phyloP scores from a whole-genome alignment of 306 rosid species.

The Cucurbita ficifolia region DNA sequence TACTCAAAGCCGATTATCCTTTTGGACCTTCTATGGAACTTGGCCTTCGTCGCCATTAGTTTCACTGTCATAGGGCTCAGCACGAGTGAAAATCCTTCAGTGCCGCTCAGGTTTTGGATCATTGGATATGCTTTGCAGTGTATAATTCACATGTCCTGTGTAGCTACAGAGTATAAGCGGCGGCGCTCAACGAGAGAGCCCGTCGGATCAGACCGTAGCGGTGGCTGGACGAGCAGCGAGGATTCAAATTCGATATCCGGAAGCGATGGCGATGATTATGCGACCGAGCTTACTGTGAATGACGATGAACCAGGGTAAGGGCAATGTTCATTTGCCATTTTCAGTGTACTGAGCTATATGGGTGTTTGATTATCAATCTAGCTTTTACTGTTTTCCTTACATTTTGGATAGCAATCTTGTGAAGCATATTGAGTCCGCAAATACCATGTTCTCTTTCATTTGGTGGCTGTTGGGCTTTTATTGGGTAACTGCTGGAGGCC shows the following conservation, averaged over 20 bases:
- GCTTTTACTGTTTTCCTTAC: neutral
- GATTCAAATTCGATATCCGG: conserved; percentile 40
- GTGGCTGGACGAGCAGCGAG: conserved; percentile 20
- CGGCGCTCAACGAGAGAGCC: conserved; percentile 12
- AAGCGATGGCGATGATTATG: conserved; percentile 35
- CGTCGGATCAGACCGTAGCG: conserved; percentile 1
- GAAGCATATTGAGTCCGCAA: conserved; percentile 51
- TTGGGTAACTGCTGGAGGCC: conserved; percentile 76
- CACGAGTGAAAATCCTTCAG: conserved; percentile 39
- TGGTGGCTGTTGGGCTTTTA: conserved; percentile 92
- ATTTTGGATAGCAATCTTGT: conserved; percentile 26
- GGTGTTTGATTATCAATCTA: neutral
- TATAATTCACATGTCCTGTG: conserved; percentile 41
- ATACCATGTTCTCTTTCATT: conserved; percentile 50
- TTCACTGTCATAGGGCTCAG: conserved; percentile 32
- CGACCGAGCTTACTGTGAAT: conserved; percentile 7
- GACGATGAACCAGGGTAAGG: conserved; percentile 38
- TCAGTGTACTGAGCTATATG: neutral
- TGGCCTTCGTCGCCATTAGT: conserved; percentile 36
- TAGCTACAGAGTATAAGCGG: conserved; percentile 28
- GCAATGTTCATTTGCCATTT: neutral
- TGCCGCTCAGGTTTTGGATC: conserved; percentile 75
- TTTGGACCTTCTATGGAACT: conserved; percentile 57
- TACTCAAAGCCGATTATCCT: conserved; percentile 51
- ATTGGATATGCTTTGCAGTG: conserved; percentile 47